Conservation (phyloP, 2,329 filamentous ascomycete genomes). For the Endocalyx cinctus region DNA sequence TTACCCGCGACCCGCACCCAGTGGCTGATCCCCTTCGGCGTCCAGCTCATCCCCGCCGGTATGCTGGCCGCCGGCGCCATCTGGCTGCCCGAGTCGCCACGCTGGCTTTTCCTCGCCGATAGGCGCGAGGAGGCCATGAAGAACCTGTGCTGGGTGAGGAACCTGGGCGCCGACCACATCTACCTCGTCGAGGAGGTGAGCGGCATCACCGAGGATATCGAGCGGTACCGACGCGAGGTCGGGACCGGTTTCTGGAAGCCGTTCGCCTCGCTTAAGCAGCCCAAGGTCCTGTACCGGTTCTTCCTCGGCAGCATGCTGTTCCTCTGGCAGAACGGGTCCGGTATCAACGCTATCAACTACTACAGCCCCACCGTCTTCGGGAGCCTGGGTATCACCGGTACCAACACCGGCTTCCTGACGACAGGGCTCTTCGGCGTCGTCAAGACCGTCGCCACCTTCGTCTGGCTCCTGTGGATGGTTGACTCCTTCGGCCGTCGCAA, state of each 20-base stretch:
- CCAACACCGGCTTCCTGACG: constrained; percentile 53
- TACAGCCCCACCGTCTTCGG: constrained; percentile 61
- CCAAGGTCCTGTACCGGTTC: constrained; percentile 64
- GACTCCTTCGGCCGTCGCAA: constrained; percentile 56
- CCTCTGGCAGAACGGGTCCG: constrained; percentile 72
- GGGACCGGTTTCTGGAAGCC: constrained; percentile 73
- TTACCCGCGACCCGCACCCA: constrained; percentile 43
- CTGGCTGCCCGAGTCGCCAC: constrained; percentile 61
- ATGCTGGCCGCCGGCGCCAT: constrained; percentile 55
- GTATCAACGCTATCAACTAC: constrained; percentile 68
- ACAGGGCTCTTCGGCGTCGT: constrained; percentile 64
- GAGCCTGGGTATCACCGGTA: constrained; percentile 55
- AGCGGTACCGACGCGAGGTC: constrained; percentile 57
- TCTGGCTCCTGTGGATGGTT: constrained; percentile 60
- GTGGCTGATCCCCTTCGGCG: constrained; percentile 61
- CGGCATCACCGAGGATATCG: constrained; percentile 65
- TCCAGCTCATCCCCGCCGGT: constrained; percentile 64
- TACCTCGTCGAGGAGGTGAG: constrained; percentile 72
- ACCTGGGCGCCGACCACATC: constrained; percentile 48
- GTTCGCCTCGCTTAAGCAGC: constrained; percentile 53
- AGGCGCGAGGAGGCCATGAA: constrained; percentile 53
- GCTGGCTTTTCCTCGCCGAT: constrained; percentile 64
- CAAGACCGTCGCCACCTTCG: constrained; percentile 56
- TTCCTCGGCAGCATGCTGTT: constrained; percentile 71
- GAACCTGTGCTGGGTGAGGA: constrained; percentile 61